Evolutionary conservation across 345 rosid genomes (phyloP), one percentile per base, ranked within the genome.

Genomic region (Raphanus raphanistrum): DNA sequence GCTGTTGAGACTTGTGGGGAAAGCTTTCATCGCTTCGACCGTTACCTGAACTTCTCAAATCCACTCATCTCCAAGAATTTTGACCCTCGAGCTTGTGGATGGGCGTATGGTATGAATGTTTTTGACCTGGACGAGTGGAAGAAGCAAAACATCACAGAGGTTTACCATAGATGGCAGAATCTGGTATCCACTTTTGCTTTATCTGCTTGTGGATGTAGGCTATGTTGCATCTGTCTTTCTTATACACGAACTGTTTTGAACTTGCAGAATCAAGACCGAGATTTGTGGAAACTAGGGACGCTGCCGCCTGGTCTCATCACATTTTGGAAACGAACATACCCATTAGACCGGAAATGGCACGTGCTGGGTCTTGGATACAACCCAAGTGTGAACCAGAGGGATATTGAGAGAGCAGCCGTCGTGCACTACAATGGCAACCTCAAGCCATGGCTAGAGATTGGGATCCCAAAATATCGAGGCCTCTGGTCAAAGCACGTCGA

Each of bases 1-100:
- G 99, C 98, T 28, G 99, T 95, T n/a, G 98, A 95, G 87, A 95
- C 98, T 58, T 95, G 99, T 81, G 92, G 96, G 75, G 96, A 92
- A 84, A 95, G 86, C 82, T 95, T 95, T 78, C 98, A 95, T 84
- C 92, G 98, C 27, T 95, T 91, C 78, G 98, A 95, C 84, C 88
- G 96, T 15, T 95, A 95, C 81, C 99, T 95, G 72, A 95, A 95
- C 86, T 95, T 95, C 85, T 92, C 99, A 68, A 86, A 95, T 87
- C 98, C 98, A 67, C 89, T 89, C 32, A 92, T 95, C 73, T 83
- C 97, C 75, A 90, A 86, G 83, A 91, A 89, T 78, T 95, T 95
- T 57, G 86, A 92, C 54, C 94, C 99, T 7, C 96, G 75, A 70
- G 97, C 99, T 77, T 95, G 99, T 84, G 99, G 99, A 72, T 95